A percentile compares a stretch with the other conserved stretches of the same genome.
These are phyloP conservation scores for Rhipidocladum racemiflorum DNA, from an alignment of 176 grass and related monocot species.

Conservation along the genomic window DNA sequence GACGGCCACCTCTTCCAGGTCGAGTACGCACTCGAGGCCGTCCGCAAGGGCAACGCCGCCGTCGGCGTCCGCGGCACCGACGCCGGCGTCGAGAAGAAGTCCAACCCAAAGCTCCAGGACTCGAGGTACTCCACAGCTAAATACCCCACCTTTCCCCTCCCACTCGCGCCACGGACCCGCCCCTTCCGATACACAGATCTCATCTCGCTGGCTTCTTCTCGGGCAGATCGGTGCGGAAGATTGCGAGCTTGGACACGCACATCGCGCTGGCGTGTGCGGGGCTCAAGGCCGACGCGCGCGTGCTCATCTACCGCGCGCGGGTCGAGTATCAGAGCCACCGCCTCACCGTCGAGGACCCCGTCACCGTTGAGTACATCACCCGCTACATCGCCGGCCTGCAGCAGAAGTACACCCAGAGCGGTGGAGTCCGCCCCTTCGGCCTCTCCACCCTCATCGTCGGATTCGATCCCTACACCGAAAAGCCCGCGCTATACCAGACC, in stretches of 20 bases:
- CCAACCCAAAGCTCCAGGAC: constrained; percentile 96
- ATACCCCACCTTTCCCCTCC: no score
- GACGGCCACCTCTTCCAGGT: constrained; percentile 99
- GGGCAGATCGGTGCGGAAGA: constrained; percentile 74
- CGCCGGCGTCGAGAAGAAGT: constrained; percentile 99
- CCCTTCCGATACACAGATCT: background rate
- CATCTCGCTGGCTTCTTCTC: background rate
- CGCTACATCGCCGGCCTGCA: constrained; percentile 97
- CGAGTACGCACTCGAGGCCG: constrained; percentile 97
- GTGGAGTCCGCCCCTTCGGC: constrained; percentile 80
- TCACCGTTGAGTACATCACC: constrained; percentile 96
- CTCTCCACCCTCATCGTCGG: constrained; percentile 92
- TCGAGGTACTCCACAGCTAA: constrained; percentile 48
- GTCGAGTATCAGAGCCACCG: constrained; percentile 98
- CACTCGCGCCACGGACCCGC: background rate
- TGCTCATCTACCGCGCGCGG: constrained; percentile 86
- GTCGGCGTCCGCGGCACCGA: constrained; percentile 92
- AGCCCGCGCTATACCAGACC: constrained; percentile 80
- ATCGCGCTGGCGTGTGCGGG: constrained; percentile 94
- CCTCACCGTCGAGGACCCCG: constrained; percentile 83
- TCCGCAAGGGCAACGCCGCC: constrained; percentile 98
- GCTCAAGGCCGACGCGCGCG: constrained; percentile 91
- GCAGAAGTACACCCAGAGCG: constrained; percentile 96
- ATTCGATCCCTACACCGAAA: constrained; percentile 74
- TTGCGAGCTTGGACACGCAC: constrained; percentile 85